Conservation (phyloP, 306 rosid genomes). For the Vigna radiata region DNA sequence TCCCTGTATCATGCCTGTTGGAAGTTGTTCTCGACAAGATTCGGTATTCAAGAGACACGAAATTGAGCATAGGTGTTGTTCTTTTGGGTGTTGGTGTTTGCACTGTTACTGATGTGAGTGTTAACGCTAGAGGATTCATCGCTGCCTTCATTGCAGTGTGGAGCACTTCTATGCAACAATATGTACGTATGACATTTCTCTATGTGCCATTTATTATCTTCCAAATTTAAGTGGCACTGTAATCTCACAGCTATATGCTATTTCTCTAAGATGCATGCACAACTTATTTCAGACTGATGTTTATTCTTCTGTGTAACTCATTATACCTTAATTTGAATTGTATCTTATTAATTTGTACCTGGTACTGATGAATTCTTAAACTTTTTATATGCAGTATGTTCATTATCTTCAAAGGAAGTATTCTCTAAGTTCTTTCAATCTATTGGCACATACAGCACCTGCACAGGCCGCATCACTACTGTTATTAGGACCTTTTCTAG, state of each 20-base stretch:
- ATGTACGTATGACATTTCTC: conserved; percentile 57
- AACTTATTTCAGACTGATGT: conserved; percentile 15
- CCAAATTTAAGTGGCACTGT: not conserved
- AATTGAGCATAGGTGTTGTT: conserved; percentile 76
- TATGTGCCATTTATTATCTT: not conserved
- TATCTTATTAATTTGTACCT: not conserved
- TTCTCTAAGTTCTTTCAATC: conserved; percentile 81
- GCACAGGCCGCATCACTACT: conserved; percentile 76
- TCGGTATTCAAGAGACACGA: conserved; percentile 83
- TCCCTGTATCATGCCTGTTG: conserved; percentile 84
- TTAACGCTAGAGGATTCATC: conserved; percentile 71
- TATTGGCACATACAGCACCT: conserved; percentile 89
- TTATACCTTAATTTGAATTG: not conserved
- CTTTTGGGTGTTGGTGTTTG: conserved; percentile 89
- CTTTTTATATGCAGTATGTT: conserved; percentile 64
- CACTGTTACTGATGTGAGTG: conserved; percentile 90
- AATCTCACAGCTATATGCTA: conserved; percentile 6
- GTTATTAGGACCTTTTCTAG: conserved; percentile 75
- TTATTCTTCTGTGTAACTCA: not conserved
- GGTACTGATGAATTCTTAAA: conserved; percentile 34
- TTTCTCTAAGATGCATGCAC: not conserved
- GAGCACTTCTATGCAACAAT: conserved; percentile 86
- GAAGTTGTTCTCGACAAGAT: conserved; percentile 81
- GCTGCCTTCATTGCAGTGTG: conserved; percentile 85
- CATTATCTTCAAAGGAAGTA: conserved; percentile 86